Conservation (phyloP, 306 rosid genomes). For the Trifolium pratense region DNA sequence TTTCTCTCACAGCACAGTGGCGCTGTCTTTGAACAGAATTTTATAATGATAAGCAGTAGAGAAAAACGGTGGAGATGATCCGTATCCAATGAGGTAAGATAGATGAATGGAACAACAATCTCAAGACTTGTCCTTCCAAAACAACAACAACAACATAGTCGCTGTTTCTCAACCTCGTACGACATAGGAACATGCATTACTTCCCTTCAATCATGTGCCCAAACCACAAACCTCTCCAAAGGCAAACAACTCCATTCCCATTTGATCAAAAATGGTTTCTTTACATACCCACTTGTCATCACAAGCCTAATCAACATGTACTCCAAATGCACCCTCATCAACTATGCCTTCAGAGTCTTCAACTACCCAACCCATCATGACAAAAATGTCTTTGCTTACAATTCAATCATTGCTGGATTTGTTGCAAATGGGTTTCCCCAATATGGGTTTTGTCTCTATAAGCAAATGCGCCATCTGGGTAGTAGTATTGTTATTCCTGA, state of each 20-base stretch:
- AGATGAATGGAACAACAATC: constrained; percentile 37
- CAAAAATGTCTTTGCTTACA: constrained; percentile 72
- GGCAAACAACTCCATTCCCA: constrained; percentile 66
- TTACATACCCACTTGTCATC: constrained; percentile 56
- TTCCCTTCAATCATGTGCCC: constrained; percentile 69
- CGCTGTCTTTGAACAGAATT: too few relatives aligned
- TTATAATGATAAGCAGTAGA: too few relatives aligned
- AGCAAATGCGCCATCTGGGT: constrained; percentile 60
- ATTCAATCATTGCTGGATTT: constrained; percentile 75
- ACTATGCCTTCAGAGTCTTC: constrained; percentile 61
- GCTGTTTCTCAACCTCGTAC: constrained; percentile 46
- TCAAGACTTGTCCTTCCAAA: constrained; percentile 21
- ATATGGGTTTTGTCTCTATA: constrained; percentile 54
- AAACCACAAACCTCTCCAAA: constrained; percentile 46
- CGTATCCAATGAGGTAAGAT: too few relatives aligned
- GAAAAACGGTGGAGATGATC: too few relatives aligned
- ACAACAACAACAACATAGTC: constrained; percentile 31
- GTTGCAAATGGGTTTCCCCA: constrained; percentile 55
- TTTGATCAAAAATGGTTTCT: constrained; percentile 61
- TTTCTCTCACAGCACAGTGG: too few relatives aligned
- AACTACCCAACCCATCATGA: constrained; percentile 44
- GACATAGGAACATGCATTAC: constrained; percentile 56
- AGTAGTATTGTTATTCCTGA: constrained; percentile 61
- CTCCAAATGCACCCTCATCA: constrained; percentile 67
- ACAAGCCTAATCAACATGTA: constrained; percentile 89